phyloP scores from a whole-genome alignment of 768 basidiomycete genomes.

The Termitomyces sp. region DNA sequence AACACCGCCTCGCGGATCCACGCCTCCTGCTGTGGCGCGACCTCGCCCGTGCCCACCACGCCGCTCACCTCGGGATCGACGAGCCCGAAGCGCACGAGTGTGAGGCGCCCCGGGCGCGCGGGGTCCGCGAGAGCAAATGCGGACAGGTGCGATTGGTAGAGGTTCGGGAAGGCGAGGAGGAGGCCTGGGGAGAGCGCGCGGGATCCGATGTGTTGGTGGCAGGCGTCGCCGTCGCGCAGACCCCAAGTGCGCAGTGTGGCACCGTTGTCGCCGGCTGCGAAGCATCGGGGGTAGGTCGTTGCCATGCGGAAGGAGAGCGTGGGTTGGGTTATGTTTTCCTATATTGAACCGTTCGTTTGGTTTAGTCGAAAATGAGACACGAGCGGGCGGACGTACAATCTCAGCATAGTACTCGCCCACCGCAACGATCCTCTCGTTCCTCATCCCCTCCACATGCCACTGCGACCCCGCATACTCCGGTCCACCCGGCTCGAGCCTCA shows the following conservation, averaged over 20 bases:
- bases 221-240: conserved; percentile 38
- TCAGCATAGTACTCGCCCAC: conserved; percentile 38
- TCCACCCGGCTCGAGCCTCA: conserved; percentile 30
- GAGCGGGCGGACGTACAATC: conserved; percentile 25
- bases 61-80: conserved; percentile 42
- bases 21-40: conserved; percentile 46
- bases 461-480: conserved; percentile 28
- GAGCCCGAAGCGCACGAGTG: conserved; percentile 42
- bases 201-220: conserved; percentile 44
- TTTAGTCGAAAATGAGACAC: not conserved
- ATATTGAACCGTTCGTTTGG: not conserved
- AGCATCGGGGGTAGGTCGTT: conserved; percentile 41
- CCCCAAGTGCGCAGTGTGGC: conserved; percentile 50
- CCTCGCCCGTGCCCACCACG: conserved; percentile 38
- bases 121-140: conserved; percentile 37
- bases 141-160: conserved; percentile 46
- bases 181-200: conserved; percentile 32
- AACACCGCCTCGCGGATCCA: conserved; percentile 39
- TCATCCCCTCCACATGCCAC: conserved; percentile 54
- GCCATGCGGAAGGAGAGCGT: conserved; percentile 48
- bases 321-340: conserved; percentile 41
- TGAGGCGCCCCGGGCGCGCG: conserved; percentile 37
- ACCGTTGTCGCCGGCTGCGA: conserved; percentile 40
- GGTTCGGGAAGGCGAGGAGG: conserved; percentile 49
- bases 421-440: conserved; percentile 47